A percentile compares a stretch with the other conserved stretches of the same genome.
Evolutionary conservation across 768 basidiomycete species (phyloP).

Genomic region (Cystoderma amianthinum): DNA sequence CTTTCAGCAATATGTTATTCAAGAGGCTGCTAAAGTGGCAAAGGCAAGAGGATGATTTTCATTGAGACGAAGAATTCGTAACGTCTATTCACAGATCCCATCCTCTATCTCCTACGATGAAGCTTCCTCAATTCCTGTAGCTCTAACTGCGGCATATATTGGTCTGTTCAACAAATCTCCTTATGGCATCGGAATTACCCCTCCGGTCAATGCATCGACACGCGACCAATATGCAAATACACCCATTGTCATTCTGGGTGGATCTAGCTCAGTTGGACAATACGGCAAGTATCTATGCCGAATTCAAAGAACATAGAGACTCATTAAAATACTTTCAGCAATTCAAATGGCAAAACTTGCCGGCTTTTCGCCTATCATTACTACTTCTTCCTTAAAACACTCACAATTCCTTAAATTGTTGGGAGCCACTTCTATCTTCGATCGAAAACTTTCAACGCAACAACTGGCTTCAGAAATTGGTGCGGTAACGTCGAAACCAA

Average conservation of each 20-base stretch:
- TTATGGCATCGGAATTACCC: conserved; percentile 30
- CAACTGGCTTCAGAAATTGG: conserved; percentile 3
- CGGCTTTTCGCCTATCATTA: conserved; percentile 34
- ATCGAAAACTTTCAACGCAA: conserved; percentile 13
- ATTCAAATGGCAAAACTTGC: conserved; percentile 31
- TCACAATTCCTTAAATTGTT: conserved; percentile 21
- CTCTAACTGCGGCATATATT: conserved; percentile 39
- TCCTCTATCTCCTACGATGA: conserved; percentile 37
- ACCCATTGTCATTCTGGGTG: conserved; percentile 42
- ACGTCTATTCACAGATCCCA: conserved; percentile 29
- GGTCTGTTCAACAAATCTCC: conserved; percentile 35
- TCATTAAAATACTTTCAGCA: conserved; percentile 19
- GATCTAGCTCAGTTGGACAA: conserved; percentile 43
- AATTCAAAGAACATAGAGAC: not conserved
- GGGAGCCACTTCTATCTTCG: conserved; percentile 33
- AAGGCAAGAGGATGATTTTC: too few relatives aligned
- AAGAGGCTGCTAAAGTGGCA: conserved; percentile 24
- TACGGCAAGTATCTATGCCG: conserved; percentile 24
- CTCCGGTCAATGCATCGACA: conserved; percentile 28
- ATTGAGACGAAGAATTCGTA: too few relatives aligned
- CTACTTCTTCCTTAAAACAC: conserved; percentile 25
- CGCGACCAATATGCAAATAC: conserved; percentile 33
- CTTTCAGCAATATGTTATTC: conserved; percentile 34
- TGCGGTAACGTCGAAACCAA: conserved; percentile 1
- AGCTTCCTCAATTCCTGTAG: conserved; percentile 41